Base-by-base conservation (phyloP, 2,329 filamentous ascomycete genomes). In the Phialophora macrospora region DNA sequence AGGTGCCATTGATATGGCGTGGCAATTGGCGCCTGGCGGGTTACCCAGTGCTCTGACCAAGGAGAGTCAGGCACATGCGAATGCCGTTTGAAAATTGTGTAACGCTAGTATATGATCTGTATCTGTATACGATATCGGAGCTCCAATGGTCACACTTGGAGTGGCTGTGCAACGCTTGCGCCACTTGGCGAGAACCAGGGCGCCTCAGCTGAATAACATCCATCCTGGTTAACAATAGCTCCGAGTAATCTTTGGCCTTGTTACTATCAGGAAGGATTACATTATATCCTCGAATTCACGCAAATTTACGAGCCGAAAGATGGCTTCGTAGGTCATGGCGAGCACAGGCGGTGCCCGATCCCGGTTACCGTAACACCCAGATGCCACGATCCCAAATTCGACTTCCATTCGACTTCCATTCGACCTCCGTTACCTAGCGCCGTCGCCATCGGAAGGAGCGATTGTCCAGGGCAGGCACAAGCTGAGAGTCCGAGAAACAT, bases 1-100 rank as follows among this genome's bases (percentile, higher is more conserved):
- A 71, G 93, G 94, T 1, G 94, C 94, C 14, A 93, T 98, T 70
- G 80, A 82, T 17, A 93, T 91, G 89, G 90, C 89, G 1, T 88
- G 66, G 68, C 69, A 71, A 63, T 38, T 72, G 38, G 63, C 63
- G 17, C 70, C 70, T 5, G 67, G 67, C 22, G 67, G 66, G 30
- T n/a, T 69, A 32, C 67, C 67, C 20, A 69, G 64, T 59, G 56
- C 62, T 30, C 41, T 68, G 44, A 60, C 63, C n/a, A 62, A 55
- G 24, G 58, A 60, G 26, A 60, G 58, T 54, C 58, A 57, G 32
- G 41, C 58, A 44, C 58, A 57, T 22, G 59, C 46, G 6, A 38
- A n/a, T 1, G 58, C 41, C 17, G 49, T 51, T 12, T 62, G n/a
- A 46, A 34, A 20, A 28, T 28, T 0, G 4, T 30, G 26, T 55